A percentile compares a stretch with the other conserved stretches of the same genome.
phyloP scores from a whole-genome alignment of 192 early-diverging fungal species.

The Allomyces arbusculus region DNA sequence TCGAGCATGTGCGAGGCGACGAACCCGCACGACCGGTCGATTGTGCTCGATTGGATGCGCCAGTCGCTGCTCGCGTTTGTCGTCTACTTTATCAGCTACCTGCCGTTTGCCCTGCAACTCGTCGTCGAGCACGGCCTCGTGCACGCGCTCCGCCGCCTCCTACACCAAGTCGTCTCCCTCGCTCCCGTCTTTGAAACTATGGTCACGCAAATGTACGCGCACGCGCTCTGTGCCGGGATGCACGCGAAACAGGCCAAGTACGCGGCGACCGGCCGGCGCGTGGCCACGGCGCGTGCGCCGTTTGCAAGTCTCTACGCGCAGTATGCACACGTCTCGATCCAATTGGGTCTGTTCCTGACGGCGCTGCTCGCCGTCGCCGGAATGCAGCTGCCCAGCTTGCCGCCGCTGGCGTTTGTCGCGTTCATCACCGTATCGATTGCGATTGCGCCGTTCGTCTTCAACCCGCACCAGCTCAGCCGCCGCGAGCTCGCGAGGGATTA shows the following conservation, averaged over 20 bases:
- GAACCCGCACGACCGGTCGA: conserved; percentile 40
- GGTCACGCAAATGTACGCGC: conserved; percentile 67
- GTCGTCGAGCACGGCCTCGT: conserved; percentile 62
- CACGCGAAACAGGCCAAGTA: conserved; percentile 65
- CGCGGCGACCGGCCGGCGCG: conserved; percentile 66
- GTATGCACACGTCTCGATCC: conserved; percentile 53
- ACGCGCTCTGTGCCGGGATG: conserved; percentile 59
- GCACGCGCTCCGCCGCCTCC: conserved; percentile 42
- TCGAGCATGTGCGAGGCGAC: conserved; percentile 6
- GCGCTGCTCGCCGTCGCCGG: conserved; percentile 54
- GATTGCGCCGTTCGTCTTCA: conserved; percentile 68
- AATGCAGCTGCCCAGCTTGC: conserved; percentile 39
- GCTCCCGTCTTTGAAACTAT: conserved; percentile 68
- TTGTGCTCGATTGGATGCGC: conserved; percentile 61
- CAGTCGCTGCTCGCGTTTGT: conserved; percentile 55
- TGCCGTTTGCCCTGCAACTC: conserved; percentile 66
- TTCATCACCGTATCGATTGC: conserved; percentile 52
- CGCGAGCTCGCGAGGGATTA: conserved; percentile 61
- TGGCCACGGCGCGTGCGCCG: conserved; percentile 54
- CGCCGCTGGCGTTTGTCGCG: conserved; percentile 63
- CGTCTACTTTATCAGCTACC: conserved; percentile 58
- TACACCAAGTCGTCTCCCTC: conserved; percentile 61
- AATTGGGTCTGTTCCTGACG: conserved; percentile 47
- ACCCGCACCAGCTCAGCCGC: conserved; percentile 74
- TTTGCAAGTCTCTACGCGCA: conserved; percentile 55